Base-by-base conservation (phyloP, 31 red algal species). In the Asparagopsis taxiformis region DNA sequence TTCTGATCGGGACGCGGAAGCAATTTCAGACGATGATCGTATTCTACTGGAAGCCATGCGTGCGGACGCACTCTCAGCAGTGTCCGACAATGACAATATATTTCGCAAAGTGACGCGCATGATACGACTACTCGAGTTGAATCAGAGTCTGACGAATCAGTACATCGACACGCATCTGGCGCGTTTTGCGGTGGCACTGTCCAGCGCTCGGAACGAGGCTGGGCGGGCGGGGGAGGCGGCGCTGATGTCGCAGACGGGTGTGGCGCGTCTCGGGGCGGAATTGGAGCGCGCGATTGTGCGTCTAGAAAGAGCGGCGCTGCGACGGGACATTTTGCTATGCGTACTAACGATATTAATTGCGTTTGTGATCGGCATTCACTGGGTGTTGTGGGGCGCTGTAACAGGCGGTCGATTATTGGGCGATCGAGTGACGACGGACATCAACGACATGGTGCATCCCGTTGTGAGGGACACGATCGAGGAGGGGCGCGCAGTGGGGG, bases 71-170 rank as follows among this genome's bases (percentile, higher is more conserved):
- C 72, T 76, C 24, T 55, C 68, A 15, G 34, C 68, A 7, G 69
- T 65, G 29, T 64, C 57, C 28, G 69, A 34, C 2, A 72, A 93
- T 46, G 80, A 93, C 30, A 93, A 72, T 51, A 87, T 93, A 7
- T 93, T 93, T 78, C 90, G 90, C 48, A 85, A 93, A 65, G 82
- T 93, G 8, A 93, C 90, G 24, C 79, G 90, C 15, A 74, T 87
- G 65, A 71, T 93, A 57, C 82, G 81, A n/a, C 44, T 82, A 4
- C 51, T 93, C 17, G 90, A 93, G 50, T 67, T 93, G 28, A 93
- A 93, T 50, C 90, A 93, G 51, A 79, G 71, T 19, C 68, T 93
- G 29, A 87, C 83, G 5, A 93, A 87, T 33, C 90, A 87, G 68
- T 93, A 93, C 55, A 81, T 93, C 3, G 90, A 93, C 43, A 68